Evolutionary conservation across 2,329 filamentous ascomycete genomes (phyloP), one percentile per base, ranked within the genome.

Genomic region (Pezicula carpinea): DNA sequence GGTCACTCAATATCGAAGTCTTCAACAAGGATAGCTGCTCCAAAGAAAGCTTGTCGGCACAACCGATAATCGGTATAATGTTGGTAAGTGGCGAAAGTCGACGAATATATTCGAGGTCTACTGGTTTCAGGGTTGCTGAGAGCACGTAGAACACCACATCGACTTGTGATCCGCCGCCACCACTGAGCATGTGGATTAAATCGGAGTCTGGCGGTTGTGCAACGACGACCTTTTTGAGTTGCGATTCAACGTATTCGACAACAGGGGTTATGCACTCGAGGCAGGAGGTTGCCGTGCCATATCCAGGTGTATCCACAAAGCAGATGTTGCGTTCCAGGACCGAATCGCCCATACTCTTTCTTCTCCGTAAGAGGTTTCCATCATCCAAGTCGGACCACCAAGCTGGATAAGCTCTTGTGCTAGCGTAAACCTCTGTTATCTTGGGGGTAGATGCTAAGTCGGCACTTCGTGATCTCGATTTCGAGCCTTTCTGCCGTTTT

Each of bases 301-400:
- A 82, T 11, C 83, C 83, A 10, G 85, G 81, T 2, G 87, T 92
- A 68, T 97, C 92, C 48, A 96, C 83, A 62, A 99, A 96, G 65
- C 89, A 96, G 5, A 99, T 69, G 61, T 99, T 99, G 23, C 92
- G 80, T 62, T 97, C 92, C 39, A 97, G 71, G 33, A 96, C 79
- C 18, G 82, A 78, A 53, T 93, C 90, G 6, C 83, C 82, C 43
- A 81, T 70, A 59, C 87, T 92, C 62, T 83, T 87, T 58, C 85
- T 77, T 60, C 82, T 76, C 39, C 78, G 73, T 52, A 79, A 67
- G 42, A 74, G 69, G 21, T 73, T 73, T 48, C 77, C 80, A 51
- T 85, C 81, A 46, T 91, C 85, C 41, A 89, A 66, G 59, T 93
- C 86, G 13, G 84, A 83, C 85, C 88, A 95, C 93, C 93, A 97